A percentile compares a stretch with the other conserved stretches of the same genome.
Evolutionary conservation across 768 basidiomycete species (phyloP).

Genomic region (Naematelia encephala): DNA sequence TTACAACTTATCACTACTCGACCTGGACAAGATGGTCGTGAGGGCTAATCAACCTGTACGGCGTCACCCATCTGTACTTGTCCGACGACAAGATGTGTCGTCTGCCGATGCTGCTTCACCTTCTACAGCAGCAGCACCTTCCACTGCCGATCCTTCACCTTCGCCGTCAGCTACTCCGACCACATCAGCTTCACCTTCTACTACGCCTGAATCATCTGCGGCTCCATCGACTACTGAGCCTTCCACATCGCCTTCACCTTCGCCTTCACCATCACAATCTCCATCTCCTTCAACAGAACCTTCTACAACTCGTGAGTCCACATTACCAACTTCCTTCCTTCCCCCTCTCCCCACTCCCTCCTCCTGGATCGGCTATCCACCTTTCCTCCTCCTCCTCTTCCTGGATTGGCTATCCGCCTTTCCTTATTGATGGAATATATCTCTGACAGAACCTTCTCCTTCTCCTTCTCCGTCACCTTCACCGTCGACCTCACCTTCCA

Average conservation of each 20-base stretch:
- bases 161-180: constrained; percentile 2
- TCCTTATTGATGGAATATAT: constrained; percentile 5
- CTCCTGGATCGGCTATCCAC: constrained; percentile 10
- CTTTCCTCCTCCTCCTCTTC: constrained; percentile 10
- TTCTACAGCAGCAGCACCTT: not conserved
- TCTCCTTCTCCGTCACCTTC: constrained; percentile 10
- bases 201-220: constrained; percentile 3
- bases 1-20: too few species aligned
- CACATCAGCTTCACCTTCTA: not conserved
- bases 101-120: not conserved
- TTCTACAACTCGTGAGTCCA: constrained; percentile 5
- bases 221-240: constrained; percentile 3
- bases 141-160: constrained; percentile 1
- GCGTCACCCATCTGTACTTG: not conserved
- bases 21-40: not conserved
- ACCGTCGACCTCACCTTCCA: constrained; percentile 5
- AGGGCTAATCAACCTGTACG: not conserved
- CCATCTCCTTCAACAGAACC: constrained; percentile 3
- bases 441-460: constrained; percentile 7
- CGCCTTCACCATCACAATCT: constrained; percentile 1
- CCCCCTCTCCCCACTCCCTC: constrained; percentile 5
- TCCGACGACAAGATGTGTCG: not conserved
- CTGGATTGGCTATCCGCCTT: constrained; percentile 8
- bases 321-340: not conserved
- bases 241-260: constrained; percentile 6